Conservation (phyloP, 1,139 yeast genomes). For the Kodamaea alishanica region DNA sequence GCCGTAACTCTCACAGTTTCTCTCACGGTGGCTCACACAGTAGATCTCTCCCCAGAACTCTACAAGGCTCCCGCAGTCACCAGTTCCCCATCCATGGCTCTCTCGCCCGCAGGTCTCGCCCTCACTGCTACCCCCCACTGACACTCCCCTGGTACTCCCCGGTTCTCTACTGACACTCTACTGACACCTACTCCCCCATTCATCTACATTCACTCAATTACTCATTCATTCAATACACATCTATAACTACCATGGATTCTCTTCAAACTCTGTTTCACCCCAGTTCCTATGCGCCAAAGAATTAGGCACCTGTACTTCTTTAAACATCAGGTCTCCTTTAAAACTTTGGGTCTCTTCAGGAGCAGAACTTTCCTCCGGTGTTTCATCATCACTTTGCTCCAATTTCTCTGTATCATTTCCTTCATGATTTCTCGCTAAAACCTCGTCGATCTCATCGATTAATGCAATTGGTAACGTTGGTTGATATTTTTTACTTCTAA, state of each 20-base stretch:
- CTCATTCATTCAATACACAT: background rate
- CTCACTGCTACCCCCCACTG: no score
- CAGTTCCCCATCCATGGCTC: no score
- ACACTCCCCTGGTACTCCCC: no score
- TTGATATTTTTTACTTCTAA: constrained; percentile 49
- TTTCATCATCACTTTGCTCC: constrained; percentile 16
- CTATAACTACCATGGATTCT: constrained; percentile 45
- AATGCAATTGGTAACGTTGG: constrained; percentile 61
- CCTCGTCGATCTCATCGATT: constrained; percentile 61
- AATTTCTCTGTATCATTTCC: constrained; percentile 24
- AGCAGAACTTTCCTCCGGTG: constrained; percentile 8
- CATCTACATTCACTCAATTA: no score
- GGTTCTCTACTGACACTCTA: no score
- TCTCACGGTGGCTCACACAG: no score
- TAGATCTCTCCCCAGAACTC: no score
- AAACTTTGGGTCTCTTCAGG: constrained; percentile 16
- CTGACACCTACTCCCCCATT: no score
- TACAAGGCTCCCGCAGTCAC: no score
- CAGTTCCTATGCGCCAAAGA: constrained; percentile 50
- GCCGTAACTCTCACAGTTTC: no score
- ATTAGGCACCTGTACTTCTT: constrained; percentile 47
- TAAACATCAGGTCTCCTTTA: constrained; percentile 50
- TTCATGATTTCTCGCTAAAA: constrained; percentile 34
- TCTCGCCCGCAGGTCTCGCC: no score
- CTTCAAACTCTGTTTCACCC: constrained; percentile 35